Evolutionary conservation across 2,329 filamentous ascomycete genomes (phyloP), one percentile per base, ranked within the genome.

Genomic region (Teratosphaeria gauchensis): DNA sequence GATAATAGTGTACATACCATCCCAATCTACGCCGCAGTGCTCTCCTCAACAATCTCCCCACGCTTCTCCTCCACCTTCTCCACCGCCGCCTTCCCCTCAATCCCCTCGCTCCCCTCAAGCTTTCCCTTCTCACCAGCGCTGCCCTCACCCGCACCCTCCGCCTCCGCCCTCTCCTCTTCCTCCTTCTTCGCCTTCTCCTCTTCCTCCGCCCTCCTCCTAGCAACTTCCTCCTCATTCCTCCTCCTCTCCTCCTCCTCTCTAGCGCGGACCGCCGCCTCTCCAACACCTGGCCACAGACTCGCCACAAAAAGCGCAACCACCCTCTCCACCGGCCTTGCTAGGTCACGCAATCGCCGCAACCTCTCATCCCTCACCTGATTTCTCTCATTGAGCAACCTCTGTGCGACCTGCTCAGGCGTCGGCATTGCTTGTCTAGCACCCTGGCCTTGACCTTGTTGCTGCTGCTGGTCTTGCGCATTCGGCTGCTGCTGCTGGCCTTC

Each of bases 241-340:
- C 68, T 58, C 54, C 68, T 59, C 57, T 71, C 71, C 56, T 72
- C 71, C 58, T 74, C 74, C 62, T 80, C 76, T 16, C 79, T 75
- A 30, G 80, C 82, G 62, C 78, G 74, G 14, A 86, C 80, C 67
- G 84, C 81, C 7, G 81, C 74, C 67, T 86, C 84, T 0, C 84
- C 83, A 30, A 86, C 76, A 0, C 84, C 84, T 0, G 84, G 84
- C 67, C 84, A 80, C 55, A 86, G 67, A 69, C 81, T 84, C 0
- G 83, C 83, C 35, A 86, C 68, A 60, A 86, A 84, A n/a, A 86
- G 73, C n/a, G 82, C 81, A 48, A 83, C 66, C 1, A 80, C 80
- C 42, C 84, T 75, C 68, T 86, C 83, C 0, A 76, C 69, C 1
- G 77, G 75, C 51, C 80, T 71, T 19, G 82, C 53, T 12, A 65